Conservation (phyloP, 768 basidiomycete species). For the Leccinum arenicola region DNA sequence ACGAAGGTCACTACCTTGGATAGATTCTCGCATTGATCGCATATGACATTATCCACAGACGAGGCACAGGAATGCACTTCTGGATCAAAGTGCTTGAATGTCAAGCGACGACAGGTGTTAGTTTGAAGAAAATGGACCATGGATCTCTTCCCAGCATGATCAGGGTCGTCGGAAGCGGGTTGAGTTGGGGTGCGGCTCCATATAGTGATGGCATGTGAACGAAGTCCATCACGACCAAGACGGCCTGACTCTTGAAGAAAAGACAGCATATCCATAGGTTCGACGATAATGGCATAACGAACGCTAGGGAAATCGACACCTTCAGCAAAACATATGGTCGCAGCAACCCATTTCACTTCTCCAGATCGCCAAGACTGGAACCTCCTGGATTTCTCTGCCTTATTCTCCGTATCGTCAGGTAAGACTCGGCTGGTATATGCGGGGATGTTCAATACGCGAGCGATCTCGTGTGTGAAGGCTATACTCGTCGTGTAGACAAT, state of each 20-base stretch:
- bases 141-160: not conserved
- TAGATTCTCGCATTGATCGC: not conserved
- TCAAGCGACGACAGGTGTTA: not conserved
- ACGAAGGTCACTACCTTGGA: not conserved
- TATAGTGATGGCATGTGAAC: not conserved
- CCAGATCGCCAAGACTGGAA: slow-evolving; percentile 1
- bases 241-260: slow-evolving; percentile 16
- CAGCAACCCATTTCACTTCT: not conserved
- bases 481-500: slow-evolving; percentile 12
- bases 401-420: not conserved
- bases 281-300: not conserved
- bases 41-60: not conserved
- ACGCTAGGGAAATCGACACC: slow-evolving; percentile 3
- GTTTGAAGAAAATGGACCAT: not conserved
- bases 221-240: slow-evolving; percentile 6
- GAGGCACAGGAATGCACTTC: not conserved
- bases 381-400: not conserved
- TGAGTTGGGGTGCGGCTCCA: not conserved
- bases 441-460: not conserved
- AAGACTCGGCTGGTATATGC: slow-evolving; percentile 9
- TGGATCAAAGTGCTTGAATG: not conserved
- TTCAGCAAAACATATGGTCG: slow-evolving; percentile 7
- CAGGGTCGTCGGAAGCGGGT: not conserved
- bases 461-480: not conserved
- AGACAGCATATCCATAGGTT: slow-evolving; percentile 1